Percentiles rank a stretch among this genome's conserved stretches.
These are phyloP conservation scores for Ustulina deusta DNA, from an alignment of 2,329 filamentous ascomycete genomes.

Conservation along the genomic window DNA sequence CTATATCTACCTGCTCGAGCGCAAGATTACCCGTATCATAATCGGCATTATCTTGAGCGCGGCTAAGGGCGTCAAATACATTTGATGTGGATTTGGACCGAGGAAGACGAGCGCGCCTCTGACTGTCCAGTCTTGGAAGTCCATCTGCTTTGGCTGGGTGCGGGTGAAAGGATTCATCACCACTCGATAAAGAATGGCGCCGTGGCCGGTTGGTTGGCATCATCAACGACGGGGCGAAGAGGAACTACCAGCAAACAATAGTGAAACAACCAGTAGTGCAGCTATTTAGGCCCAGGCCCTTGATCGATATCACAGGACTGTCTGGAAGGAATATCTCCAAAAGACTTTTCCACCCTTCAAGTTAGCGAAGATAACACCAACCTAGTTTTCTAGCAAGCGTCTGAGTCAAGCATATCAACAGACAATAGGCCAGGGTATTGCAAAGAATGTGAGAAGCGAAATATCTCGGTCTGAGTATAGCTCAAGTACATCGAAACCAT, in stretches of 20 bases:
- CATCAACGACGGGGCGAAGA: conserved; percentile 12
- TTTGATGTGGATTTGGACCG: conserved; percentile 48
- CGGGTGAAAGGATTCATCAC: conserved; percentile 34
- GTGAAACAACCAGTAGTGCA: not conserved
- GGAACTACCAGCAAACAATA: not conserved
- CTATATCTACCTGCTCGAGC: conserved; percentile 38
- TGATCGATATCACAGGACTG: not conserved
- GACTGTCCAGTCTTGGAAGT: conserved; percentile 26
- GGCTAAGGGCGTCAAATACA: conserved; percentile 40
- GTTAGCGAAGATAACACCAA: not conserved
- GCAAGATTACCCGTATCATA: conserved; percentile 35
- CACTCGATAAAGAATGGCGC: conserved; percentile 39
- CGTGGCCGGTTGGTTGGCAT: conserved; percentile 35
- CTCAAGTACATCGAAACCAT: not conserved
- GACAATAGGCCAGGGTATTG: not conserved
- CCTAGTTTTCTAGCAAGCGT: not conserved
- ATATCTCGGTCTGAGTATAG: not conserved
- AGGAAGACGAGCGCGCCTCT: conserved; percentile 40
- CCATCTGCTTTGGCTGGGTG: conserved; percentile 35
- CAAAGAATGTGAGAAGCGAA: conserved; percentile 11
- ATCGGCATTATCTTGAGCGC: conserved; percentile 13
- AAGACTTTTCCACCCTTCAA: conserved; percentile 6
- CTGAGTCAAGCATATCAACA: not conserved
- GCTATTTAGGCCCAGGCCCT: not conserved
- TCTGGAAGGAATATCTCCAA: not conserved